Percentiles rank a stretch among this genome's conserved stretches.
These are phyloP conservation scores for Thuidium tamariscinum DNA, from an alignment of 225 moss, liverwort and hornwort species.

Conservation along the genomic window DNA sequence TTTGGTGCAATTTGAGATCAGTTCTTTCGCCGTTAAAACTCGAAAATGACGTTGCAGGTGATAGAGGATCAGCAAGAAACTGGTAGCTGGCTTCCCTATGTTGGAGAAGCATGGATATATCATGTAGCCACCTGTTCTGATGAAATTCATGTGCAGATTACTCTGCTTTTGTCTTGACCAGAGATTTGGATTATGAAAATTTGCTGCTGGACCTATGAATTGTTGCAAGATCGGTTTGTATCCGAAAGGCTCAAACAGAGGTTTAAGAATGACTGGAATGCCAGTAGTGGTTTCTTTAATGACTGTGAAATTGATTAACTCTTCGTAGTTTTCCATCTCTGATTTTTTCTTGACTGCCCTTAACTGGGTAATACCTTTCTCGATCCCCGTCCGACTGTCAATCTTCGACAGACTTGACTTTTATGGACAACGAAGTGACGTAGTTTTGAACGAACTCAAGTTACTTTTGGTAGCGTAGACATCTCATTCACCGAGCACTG, in stretches of 20 bases:
- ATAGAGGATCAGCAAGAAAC: background rate
- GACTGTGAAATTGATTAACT: background rate
- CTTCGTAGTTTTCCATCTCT: background rate
- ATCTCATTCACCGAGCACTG: background rate
- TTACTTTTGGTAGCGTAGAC: background rate
- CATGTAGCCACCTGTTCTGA: background rate
- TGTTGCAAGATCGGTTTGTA: background rate
- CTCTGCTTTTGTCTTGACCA: background rate
- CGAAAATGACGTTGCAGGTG: background rate
- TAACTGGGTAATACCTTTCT: background rate
- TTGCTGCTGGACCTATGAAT: background rate
- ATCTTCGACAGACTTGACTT: background rate
- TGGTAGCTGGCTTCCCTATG: background rate
- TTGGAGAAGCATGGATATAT: background rate
- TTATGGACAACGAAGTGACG: background rate
- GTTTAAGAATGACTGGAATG: background rate
- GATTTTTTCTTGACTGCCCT: background rate
- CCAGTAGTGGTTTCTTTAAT: background rate
- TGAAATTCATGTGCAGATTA: background rate
- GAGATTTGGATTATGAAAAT: background rate
- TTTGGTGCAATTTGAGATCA: background rate
- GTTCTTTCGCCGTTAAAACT: background rate
- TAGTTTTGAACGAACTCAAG: background rate
- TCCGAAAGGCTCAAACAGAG: background rate
- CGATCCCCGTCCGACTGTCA: background rate